phyloP scores from a whole-genome alignment of 768 basidiomycete genomes.

The Podaxis rugospora region DNA sequence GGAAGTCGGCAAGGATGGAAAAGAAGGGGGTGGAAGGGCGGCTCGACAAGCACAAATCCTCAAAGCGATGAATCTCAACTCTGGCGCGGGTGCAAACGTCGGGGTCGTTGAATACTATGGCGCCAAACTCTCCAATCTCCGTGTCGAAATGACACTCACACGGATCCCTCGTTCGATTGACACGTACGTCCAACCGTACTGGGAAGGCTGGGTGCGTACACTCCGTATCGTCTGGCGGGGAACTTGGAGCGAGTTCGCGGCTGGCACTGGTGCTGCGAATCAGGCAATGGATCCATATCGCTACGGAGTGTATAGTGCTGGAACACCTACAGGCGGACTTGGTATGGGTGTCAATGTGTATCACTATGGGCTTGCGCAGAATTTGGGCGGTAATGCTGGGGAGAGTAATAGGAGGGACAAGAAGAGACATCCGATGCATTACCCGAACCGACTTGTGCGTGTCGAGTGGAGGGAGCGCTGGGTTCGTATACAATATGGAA shows the following conservation, averaged over 20 bases:
- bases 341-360: not conserved
- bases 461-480: conserved; percentile 65
- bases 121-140: conserved; percentile 15
- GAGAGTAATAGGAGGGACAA: not conserved
- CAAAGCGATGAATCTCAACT: conserved; percentile 10
- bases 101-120: conserved; percentile 8
- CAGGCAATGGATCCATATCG: not conserved
- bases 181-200: conserved; percentile 53
- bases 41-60: conserved; percentile 1
- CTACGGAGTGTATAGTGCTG: not conserved
- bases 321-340: not conserved
- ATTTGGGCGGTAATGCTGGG: not conserved
- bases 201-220: conserved; percentile 48
- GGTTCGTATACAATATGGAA: conserved; percentile 56
- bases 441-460: conserved; percentile 18
- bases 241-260: conserved; percentile 1
- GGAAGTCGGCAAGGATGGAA: not conserved
- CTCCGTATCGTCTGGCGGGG: conserved; percentile 36
- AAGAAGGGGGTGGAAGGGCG: not conserved
- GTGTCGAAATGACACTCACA: conserved; percentile 16
- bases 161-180: conserved; percentile 8
- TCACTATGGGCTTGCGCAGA: conserved; percentile 2
- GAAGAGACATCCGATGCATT: not conserved
- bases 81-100: conserved; percentile 4
- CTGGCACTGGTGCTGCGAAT: not conserved